Evolutionary conservation across 768 basidiomycete species (phyloP).

Genomic region (Lactifluus rugatus): DNA sequence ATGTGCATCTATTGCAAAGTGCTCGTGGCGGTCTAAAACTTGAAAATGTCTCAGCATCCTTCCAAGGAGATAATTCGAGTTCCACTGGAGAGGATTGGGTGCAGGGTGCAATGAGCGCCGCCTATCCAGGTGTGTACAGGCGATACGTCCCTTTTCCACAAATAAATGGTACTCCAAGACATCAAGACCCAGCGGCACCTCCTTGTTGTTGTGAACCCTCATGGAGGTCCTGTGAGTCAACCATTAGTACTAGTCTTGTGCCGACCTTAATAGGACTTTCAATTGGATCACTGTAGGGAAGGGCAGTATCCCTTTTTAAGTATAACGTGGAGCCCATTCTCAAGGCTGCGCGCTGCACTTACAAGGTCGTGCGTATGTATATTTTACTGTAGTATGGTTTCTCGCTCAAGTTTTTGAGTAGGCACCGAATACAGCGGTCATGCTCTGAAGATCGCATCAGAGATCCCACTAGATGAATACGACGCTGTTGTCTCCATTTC

Average conservation of each 20-base stretch:
- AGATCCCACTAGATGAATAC: constrained; percentile 41
- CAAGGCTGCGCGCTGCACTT: constrained; percentile 48
- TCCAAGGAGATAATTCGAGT: constrained; percentile 23
- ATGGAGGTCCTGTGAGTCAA: constrained; percentile 59
- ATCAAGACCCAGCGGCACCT: constrained; percentile 46
- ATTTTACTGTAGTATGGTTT: background rate
- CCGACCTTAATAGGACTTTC: background rate
- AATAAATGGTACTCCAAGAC: constrained; percentile 27
- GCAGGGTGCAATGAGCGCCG: constrained; percentile 39
- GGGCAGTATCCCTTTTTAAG: constrained; percentile 42
- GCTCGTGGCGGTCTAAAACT: constrained; percentile 33
- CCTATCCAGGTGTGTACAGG: constrained; percentile 49
- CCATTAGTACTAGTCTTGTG: background rate
- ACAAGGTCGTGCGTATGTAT: constrained; percentile 54
- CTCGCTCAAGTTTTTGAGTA: constrained; percentile 24
- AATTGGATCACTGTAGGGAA: constrained; percentile 38
- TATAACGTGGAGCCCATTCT: constrained; percentile 64
- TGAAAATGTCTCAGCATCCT: constrained; percentile 35
- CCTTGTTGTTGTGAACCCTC: constrained; percentile 70
- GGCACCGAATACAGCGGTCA: constrained; percentile 58
- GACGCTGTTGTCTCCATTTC: constrained; percentile 71
- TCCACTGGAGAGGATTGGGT: constrained; percentile 40
- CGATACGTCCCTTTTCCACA: constrained; percentile 2
- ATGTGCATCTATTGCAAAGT: constrained; percentile 43
- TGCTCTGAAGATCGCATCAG: constrained; percentile 53